Percentiles rank a stretch among this genome's conserved stretches.
Conservation (phyloP, 2,329 filamentous ascomycete species). For the Sporothrix globosa region DNA sequence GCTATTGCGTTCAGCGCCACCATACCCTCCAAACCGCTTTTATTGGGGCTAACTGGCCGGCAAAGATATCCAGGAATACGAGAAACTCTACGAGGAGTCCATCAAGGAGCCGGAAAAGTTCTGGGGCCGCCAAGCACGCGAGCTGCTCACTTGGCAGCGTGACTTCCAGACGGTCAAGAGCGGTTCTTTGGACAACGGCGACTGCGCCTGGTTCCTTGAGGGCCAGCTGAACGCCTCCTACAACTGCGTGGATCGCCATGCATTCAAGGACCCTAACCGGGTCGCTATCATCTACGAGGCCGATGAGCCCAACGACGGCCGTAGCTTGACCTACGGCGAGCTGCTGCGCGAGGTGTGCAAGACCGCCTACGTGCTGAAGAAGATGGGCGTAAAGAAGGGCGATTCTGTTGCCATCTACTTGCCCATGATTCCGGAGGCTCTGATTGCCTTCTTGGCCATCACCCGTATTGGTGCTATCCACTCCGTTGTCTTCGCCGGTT, state of each 20-base stretch:
- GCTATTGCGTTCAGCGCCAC: neutral
- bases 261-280: slow-evolving; percentile 89
- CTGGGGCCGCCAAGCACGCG: slow-evolving; percentile 83
- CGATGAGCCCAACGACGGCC: slow-evolving; percentile 84
- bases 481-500: slow-evolving; percentile 96
- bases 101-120: slow-evolving; percentile 88
- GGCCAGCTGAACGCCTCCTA: slow-evolving; percentile 92
- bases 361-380: slow-evolving; percentile 83
- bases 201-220: slow-evolving; percentile 93
- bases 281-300: slow-evolving; percentile 98
- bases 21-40: slow-evolving; percentile 22
- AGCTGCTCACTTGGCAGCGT: slow-evolving; percentile 84
- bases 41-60: slow-evolving; percentile 38
- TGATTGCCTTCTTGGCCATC: slow-evolving; percentile 89
- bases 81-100: slow-evolving; percentile 75
- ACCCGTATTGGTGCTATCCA: slow-evolving; percentile 91
- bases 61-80: slow-evolving; percentile 67
- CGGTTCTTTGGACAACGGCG: slow-evolving; percentile 76
- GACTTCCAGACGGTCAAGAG: slow-evolving; percentile 89
- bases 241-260: slow-evolving; percentile 97
- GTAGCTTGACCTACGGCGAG: slow-evolving; percentile 89
- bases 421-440: slow-evolving; percentile 96
- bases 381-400: slow-evolving; percentile 95
- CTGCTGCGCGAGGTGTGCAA: slow-evolving; percentile 89
- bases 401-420: slow-evolving; percentile 97